These are phyloP conservation scores for Crithidia expoeki DNA, from an alignment of 208 protist genomes.

Conservation along the genomic window DNA sequence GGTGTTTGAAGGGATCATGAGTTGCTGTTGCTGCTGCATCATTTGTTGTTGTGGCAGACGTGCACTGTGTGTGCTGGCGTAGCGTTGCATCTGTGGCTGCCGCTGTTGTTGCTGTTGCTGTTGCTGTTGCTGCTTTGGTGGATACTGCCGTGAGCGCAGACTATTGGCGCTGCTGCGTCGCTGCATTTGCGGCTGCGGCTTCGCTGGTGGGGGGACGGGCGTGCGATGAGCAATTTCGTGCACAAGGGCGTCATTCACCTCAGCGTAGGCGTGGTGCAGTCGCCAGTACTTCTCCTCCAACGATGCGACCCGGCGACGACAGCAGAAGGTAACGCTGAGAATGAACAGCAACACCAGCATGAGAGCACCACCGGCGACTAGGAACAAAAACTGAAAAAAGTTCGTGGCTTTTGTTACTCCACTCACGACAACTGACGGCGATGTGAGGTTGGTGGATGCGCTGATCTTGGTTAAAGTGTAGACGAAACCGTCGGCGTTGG, in stretches of 20 bases:
- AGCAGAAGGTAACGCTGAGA: conserved; percentile 23
- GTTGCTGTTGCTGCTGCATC: conserved; percentile 1
- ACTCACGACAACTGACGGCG: conserved; percentile 19
- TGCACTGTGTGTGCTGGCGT: neutral
- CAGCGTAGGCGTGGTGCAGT: conserved; percentile 22
- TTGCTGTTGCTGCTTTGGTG: no score
- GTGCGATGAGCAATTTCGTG: conserved; percentile 10
- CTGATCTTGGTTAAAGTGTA: conserved; percentile 10
- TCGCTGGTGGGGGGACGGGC: neutral
- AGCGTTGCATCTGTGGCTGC: neutral
- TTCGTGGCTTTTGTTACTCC: neutral
- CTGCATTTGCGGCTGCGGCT: conserved; percentile 6
- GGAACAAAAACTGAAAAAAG: conserved; percentile 32
- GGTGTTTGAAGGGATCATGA: neutral
- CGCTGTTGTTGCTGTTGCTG: neutral
- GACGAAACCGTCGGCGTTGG: conserved; percentile 22
- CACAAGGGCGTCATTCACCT: conserved; percentile 22
- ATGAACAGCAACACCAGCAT: conserved; percentile 24
- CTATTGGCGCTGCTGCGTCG: neutral
- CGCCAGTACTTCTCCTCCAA: conserved; percentile 32
- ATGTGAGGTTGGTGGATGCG: neutral
- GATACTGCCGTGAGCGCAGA: neutral
- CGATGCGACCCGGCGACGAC: conserved; percentile 9
- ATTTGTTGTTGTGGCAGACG: neutral
- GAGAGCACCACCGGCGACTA: conserved; percentile 16